These are phyloP conservation scores for Speleostelium caveatum DNA, from an alignment of 78 protist species.

Conservation along the genomic window DNA sequence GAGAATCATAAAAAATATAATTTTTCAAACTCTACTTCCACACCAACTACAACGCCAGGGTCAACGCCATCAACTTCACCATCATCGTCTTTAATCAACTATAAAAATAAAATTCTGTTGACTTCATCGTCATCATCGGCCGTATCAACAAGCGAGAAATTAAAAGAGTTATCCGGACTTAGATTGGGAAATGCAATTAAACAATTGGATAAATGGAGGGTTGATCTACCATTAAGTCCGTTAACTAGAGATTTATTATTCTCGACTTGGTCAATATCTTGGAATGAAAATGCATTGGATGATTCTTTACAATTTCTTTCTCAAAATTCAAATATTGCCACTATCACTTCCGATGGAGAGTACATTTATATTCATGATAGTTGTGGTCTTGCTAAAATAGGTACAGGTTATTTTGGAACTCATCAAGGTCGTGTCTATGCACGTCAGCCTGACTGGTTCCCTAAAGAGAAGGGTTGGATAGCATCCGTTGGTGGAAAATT, in stretches of 20 bases:
- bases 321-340: conserved; percentile 47
- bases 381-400: conserved; percentile 80
- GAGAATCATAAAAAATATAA: neutral
- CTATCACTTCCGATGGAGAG: conserved; percentile 72
- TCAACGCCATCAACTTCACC: conserved; percentile 6
- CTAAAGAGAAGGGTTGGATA: conserved; percentile 81
- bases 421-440: conserved; percentile 81
- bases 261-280: conserved; percentile 63
- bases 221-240: conserved; percentile 80
- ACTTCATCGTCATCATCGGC: neutral
- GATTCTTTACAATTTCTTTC: conserved; percentile 45
- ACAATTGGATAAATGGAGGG: conserved; percentile 78
- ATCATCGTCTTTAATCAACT: too few species aligned
- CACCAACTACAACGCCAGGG: neutral
- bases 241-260: conserved; percentile 59
- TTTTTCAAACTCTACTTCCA: neutral
- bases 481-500: conserved; percentile 19
- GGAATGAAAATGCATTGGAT: conserved; percentile 72
- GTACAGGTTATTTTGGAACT: conserved; percentile 78
- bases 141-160: neutral
- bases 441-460: conserved; percentile 16
- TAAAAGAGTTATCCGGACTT: neutral
- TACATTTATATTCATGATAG: conserved; percentile 79
- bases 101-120: too few species aligned
- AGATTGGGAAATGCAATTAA: conserved; percentile 23